These are phyloP conservation scores for Chalciporus sp. DNA, from an alignment of 1,284 basidiomycete species.

Conservation along the genomic window DNA sequence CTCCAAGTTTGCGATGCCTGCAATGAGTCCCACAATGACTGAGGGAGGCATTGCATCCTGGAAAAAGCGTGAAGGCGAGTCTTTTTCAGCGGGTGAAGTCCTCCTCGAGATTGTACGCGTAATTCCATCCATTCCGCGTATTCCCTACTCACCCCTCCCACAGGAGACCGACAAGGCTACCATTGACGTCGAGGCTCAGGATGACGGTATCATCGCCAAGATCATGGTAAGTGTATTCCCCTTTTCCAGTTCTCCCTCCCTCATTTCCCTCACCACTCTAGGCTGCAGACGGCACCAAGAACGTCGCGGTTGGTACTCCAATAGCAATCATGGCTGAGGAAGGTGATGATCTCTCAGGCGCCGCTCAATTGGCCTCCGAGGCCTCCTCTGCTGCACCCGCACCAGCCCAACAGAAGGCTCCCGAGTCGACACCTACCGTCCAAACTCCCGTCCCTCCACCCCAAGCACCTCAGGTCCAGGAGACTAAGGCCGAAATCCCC, in stretches of 20 bases:
- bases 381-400: constrained; percentile 44
- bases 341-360: constrained; percentile 89
- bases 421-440: constrained; percentile 38
- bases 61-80: constrained; percentile 97
- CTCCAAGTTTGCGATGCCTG: constrained; percentile 94
- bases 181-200: constrained; percentile 98
- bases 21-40: constrained; percentile 99
- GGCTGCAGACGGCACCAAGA: constrained; percentile 85
- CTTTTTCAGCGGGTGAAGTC: constrained; percentile 90
- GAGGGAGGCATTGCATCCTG: constrained; percentile 97
- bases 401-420: constrained; percentile 41
- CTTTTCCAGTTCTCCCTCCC: no score
- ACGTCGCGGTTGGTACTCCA: constrained; percentile 80
- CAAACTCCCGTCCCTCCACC: constrained; percentile 44
- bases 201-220: constrained; percentile 95
- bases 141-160: constrained; percentile 15
- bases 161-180: constrained; percentile 99
- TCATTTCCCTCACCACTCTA: constrained; percentile 34
- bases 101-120: constrained; percentile 86
- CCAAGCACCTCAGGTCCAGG: constrained; percentile 41
- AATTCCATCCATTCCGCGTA: background rate
- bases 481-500: constrained; percentile 57
- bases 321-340: constrained; percentile 94
- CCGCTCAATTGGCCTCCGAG: constrained; percentile 75
- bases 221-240: constrained; percentile 60